Percentiles rank a stretch among this genome's conserved stretches.
These are phyloP conservation scores for Allomyces macrogynus DNA, from an alignment of 192 early-diverging fungal genomes.

Conservation along the genomic window DNA sequence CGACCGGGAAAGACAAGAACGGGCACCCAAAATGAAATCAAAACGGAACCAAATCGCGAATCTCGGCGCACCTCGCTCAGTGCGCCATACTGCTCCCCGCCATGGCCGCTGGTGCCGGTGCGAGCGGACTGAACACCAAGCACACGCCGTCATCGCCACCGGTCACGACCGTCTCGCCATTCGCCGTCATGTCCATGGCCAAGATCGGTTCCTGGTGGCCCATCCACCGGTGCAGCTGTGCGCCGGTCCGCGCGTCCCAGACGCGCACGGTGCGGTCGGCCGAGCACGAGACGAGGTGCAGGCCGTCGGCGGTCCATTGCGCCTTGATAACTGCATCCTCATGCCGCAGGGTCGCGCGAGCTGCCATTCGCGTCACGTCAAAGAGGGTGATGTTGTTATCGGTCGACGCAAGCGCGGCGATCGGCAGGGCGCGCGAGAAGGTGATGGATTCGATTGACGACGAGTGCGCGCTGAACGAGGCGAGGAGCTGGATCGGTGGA, in stretches of 20 bases:
- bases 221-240: slow-evolving; percentile 42
- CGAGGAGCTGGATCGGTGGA: background rate
- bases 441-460: slow-evolving; percentile 1
- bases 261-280: slow-evolving; percentile 58
- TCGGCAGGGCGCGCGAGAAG: slow-evolving; percentile 11
- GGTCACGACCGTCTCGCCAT: slow-evolving; percentile 45
- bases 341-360: slow-evolving; percentile 64
- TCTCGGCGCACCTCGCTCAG: too few relatives aligned
- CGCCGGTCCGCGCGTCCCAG: slow-evolving; percentile 84
- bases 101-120: background rate
- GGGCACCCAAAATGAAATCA: too few relatives aligned
- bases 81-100: background rate
- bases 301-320: slow-evolving; percentile 44
- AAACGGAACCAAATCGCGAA: too few relatives aligned
- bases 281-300: slow-evolving; percentile 52
- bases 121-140: slow-evolving; percentile 31
- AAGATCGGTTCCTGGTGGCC: slow-evolving; percentile 80
- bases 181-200: slow-evolving; percentile 51
- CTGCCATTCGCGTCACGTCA: slow-evolving; percentile 65
- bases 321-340: slow-evolving; percentile 73
- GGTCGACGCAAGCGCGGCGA: slow-evolving; percentile 68
- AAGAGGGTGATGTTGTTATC: slow-evolving; percentile 81
- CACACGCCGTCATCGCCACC: slow-evolving; percentile 69
- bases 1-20: too few relatives aligned
- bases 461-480: background rate